These are phyloP conservation scores for Sequoiadendron giganteum DNA, from an alignment of 75 land plant genomes.

Conservation along the genomic window DNA sequence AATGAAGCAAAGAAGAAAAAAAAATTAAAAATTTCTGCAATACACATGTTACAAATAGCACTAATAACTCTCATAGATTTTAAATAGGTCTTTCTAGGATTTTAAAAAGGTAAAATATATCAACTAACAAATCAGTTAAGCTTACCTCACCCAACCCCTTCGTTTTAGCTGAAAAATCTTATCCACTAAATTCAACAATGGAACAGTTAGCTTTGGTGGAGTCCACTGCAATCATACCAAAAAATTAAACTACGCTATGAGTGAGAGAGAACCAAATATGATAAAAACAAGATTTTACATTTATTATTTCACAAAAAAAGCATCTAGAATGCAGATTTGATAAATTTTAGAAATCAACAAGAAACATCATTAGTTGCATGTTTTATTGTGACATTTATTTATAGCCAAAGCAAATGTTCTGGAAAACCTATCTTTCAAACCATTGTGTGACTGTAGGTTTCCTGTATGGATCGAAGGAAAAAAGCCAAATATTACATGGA, in stretches of 20 bases:
- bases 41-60: neutral
- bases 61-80: neutral
- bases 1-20: neutral
- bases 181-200: conserved; percentile 85
- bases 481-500: neutral
- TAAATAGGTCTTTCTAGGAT: neutral
- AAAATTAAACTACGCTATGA: neutral
- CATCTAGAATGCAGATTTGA: neutral
- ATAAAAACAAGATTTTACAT: neutral
- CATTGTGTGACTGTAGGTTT: neutral
- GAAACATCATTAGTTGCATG: neutral
- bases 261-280: neutral
- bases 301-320: neutral
- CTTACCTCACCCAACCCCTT: conserved; percentile 93
- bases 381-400: neutral
- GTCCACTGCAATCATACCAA: conserved; percentile 69
- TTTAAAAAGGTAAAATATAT: neutral
- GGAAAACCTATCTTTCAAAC: neutral
- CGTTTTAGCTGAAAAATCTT: conserved; percentile 89
- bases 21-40: neutral
- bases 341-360: neutral
- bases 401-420: neutral
- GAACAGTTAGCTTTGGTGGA: conserved; percentile 90
- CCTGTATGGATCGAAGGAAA: neutral
- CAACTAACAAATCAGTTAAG: neutral